phyloP scores from a whole-genome alignment of 2,329 filamentous ascomycete genomes.

The Aspergillus calidoustus region DNA sequence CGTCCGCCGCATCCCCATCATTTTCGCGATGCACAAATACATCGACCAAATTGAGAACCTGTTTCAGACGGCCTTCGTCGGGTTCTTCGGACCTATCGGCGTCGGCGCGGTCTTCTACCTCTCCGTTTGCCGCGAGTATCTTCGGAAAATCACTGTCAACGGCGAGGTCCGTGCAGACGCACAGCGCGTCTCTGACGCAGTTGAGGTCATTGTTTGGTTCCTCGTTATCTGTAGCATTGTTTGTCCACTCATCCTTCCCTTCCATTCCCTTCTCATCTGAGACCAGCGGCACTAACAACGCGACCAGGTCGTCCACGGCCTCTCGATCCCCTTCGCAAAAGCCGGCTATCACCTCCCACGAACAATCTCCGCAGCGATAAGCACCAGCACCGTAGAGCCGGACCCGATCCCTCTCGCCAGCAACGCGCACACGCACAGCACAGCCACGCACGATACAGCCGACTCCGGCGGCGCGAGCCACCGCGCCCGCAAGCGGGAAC shows the following conservation, averaged over 20 bases:
- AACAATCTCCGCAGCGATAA: constrained; percentile 52
- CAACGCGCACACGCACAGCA: constrained; percentile 38
- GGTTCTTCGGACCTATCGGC: constrained; percentile 92
- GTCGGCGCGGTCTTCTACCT: constrained; percentile 91
- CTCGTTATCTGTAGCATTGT: constrained; percentile 81
- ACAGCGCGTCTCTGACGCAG: constrained; percentile 65
- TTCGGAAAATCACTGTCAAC: constrained; percentile 62
- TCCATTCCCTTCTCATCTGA: background rate
- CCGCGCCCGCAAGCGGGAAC: background rate
- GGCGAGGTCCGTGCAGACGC: constrained; percentile 69
- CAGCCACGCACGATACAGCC: constrained; percentile 30
- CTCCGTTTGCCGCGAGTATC: constrained; percentile 77
- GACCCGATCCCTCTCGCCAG: constrained; percentile 37
- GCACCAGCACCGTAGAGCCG: constrained; percentile 37
- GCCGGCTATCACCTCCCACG: constrained; percentile 52
- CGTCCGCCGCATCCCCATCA: constrained; percentile 75
- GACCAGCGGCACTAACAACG: background rate
- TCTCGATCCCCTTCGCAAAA: constrained; percentile 73
- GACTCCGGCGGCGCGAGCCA: background rate
- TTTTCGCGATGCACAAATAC: constrained; percentile 72
- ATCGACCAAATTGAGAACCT: constrained; percentile 79
- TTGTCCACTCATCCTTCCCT: constrained; percentile 22
- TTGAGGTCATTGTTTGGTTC: constrained; percentile 83
- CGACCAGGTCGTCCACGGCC: constrained; percentile 72
- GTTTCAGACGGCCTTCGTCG: constrained; percentile 80